These are phyloP conservation scores for Casuarina glauca DNA, from an alignment of 306 rosid genomes.

Conservation along the genomic window DNA sequence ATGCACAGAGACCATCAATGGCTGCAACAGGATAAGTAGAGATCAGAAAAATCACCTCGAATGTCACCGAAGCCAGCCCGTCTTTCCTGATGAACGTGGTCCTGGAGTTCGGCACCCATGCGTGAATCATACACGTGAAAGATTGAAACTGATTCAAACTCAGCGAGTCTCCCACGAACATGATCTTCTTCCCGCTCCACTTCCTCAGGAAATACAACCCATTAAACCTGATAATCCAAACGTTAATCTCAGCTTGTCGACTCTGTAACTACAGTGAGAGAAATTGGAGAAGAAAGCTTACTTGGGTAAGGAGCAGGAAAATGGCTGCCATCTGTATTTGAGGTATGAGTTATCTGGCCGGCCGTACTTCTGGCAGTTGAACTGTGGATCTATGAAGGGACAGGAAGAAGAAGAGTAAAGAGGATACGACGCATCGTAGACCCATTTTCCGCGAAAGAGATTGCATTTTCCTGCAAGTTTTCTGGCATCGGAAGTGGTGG, in stretches of 20 bases:
- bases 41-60: conserved; percentile 51
- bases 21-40: neutral
- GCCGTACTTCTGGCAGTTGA: conserved; percentile 77
- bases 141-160: conserved; percentile 88
- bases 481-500: conserved; percentile 29
- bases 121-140: conserved; percentile 79
- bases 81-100: conserved; percentile 39
- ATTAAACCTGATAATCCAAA: conserved; percentile 55
- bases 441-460: conserved; percentile 69
- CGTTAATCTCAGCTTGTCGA: too few species aligned
- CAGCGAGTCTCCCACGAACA: conserved; percentile 95
- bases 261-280: neutral
- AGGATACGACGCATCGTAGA: conserved; percentile 71
- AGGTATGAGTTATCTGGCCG: conserved; percentile 70
- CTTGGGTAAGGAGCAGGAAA: conserved; percentile 77
- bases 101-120: conserved; percentile 73
- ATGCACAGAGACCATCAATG: conserved; percentile 2
- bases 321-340: conserved; percentile 79
- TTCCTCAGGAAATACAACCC: conserved; percentile 59
- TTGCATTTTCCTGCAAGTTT: conserved; percentile 67
- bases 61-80: conserved; percentile 58
- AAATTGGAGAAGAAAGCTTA: neutral
- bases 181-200: conserved; percentile 89
- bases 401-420: conserved; percentile 66
- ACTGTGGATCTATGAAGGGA: conserved; percentile 90